Percentiles rank a stretch among this genome's conserved stretches.
phyloP scores from a whole-genome alignment of 2,329 filamentous ascomycete genomes.

The Trichoderma aggressivum region DNA sequence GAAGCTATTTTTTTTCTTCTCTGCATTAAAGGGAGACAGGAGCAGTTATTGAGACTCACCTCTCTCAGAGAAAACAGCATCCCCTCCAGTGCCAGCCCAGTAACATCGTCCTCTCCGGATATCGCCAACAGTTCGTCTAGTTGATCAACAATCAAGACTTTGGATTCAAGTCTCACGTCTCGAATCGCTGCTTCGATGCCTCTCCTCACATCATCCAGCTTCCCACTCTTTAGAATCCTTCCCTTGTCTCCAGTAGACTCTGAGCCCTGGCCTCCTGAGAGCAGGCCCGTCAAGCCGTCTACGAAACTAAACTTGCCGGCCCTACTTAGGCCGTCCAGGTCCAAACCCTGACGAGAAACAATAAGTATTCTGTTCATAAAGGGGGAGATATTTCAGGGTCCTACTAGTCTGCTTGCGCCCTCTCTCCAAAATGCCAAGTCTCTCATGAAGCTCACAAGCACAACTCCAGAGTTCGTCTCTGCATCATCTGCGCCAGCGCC shows the following conservation, averaged over 20 bases:
- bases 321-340: constrained; percentile 58
- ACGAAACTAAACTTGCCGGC: constrained; percentile 67
- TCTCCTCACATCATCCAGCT: constrained; percentile 36
- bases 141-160: constrained; percentile 64
- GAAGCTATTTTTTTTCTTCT: not conserved
- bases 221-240: constrained; percentile 30
- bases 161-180: constrained; percentile 32
- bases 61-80: constrained; percentile 59
- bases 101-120: constrained; percentile 41
- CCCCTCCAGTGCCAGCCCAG: constrained; percentile 49
- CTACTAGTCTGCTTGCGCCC: constrained; percentile 63
- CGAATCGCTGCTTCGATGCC: constrained; percentile 41
- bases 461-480: constrained; percentile 46
- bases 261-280: constrained; percentile 27
- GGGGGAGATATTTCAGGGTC: not conserved
- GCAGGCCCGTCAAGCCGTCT: constrained; percentile 67
- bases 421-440: constrained; percentile 76
- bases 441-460: constrained; percentile 80
- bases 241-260: not conserved
- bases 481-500: constrained; percentile 23
- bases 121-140: constrained; percentile 63
- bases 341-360: constrained; percentile 54
- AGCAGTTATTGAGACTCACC: constrained; percentile 44
- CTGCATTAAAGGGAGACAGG: too few species aligned
- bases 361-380: not conserved